These are phyloP conservation scores for Achaetomiella virescens DNA, from an alignment of 495 filamentous ascomycete species.

Conservation along the genomic window DNA sequence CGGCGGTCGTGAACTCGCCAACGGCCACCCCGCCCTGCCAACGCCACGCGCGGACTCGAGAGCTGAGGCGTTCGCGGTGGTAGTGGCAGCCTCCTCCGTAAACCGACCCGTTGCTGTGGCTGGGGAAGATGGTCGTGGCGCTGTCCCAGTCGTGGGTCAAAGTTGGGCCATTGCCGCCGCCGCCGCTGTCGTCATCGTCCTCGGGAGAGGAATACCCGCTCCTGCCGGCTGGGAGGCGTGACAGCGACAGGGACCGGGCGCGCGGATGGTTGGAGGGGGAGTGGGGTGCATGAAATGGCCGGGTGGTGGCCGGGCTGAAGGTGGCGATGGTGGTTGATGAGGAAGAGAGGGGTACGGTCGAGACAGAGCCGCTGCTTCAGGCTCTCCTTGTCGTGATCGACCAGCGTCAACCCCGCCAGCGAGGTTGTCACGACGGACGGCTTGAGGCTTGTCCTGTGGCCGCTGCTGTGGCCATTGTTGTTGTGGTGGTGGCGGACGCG, in stretches of 20 bases:
- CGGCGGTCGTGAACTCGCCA: neutral
- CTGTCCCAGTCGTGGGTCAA: neutral
- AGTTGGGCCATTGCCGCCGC: too few species aligned
- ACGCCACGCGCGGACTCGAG: conserved; percentile 4
- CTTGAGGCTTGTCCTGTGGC: neutral
- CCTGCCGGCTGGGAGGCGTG: neutral
- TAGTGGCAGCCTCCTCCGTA: conserved; percentile 10
- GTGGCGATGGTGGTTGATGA: neutral
- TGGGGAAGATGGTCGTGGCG: neutral
- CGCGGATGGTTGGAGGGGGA: neutral
- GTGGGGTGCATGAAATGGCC: neutral
- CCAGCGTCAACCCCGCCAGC: too few species aligned
- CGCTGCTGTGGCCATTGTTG: neutral
- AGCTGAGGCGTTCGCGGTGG: conserved; percentile 14
- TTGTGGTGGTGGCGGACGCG: neutral
- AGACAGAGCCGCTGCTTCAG: conserved; percentile 9
- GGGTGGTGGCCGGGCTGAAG: neutral
- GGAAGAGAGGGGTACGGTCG: neutral
- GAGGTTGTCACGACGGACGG: neutral
- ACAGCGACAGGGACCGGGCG: neutral
- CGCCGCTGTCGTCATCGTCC: neutral
- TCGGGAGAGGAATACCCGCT: neutral
- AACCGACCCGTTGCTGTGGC: too few species aligned
- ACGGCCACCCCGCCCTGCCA: conserved; percentile 7
- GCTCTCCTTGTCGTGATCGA: neutral